Base-by-base conservation (phyloP, 352 stramenopile species). In the Globisporangium megalacanthum region DNA sequence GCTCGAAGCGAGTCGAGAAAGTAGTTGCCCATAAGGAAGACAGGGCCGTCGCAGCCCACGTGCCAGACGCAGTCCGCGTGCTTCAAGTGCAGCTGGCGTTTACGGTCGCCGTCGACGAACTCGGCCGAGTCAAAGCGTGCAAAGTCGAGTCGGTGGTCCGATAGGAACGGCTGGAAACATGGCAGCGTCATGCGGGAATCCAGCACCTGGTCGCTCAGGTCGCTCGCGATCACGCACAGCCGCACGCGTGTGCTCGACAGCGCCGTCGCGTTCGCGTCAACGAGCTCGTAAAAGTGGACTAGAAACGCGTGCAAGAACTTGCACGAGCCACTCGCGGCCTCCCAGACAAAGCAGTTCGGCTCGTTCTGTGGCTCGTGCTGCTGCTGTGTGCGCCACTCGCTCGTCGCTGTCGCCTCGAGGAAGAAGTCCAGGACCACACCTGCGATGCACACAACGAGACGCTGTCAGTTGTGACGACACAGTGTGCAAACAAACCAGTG, bases 1-100 rank as follows among this genome's bases (percentile, higher is more conserved):
- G 81, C 69, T 1, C 73, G 77, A 1, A 94, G 61, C 46, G 83
- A 94, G 49, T 94, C 83, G 6, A 92, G 45, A 39, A 94, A 94
- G 52, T 94, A 94, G 44, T 94, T 94, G 9, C 79, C 83, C 14
- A 94, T 77, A 49, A 94, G 64, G n/a, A 86, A 80, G 9, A 92
- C 66, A 0, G 81, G 78, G 1, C 77, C 77, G 22, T 77, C 58
- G 11, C 54, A 58, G n/a, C 73, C 75, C 14, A 88, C 71, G 33
- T 46, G 57, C 81, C 75, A 88, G 14, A 29, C 20, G 0, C 55
- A 42, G 35, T 69, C 36, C 0, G 64, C 55, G 35, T 72, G 60
- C 10, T 73, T 56, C 4, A 90, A 35, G 6, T 60, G 44, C 14
- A 92, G 48, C 9, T 55, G 66, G 35, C 70, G 68, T n/a, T 58